Conservation (phyloP, 2,329 filamentous ascomycete species). For the Podosphaera fusca region DNA sequence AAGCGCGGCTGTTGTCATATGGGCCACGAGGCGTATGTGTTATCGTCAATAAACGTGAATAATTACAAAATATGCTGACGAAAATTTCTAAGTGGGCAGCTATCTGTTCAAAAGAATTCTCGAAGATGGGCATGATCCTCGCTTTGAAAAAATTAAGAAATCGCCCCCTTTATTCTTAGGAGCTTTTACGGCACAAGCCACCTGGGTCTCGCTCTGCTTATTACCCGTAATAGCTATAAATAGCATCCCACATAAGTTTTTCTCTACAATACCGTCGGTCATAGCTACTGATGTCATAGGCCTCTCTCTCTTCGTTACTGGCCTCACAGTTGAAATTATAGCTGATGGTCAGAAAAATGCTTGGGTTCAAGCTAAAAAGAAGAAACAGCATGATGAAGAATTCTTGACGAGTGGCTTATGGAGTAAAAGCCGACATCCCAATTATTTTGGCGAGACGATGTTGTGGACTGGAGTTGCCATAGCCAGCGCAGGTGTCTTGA, state of each 20-base stretch:
- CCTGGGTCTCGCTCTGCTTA: conserved; percentile 44
- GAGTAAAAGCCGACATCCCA: conserved; percentile 36
- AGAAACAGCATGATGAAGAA: conserved; percentile 42
- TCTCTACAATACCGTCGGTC: conserved; percentile 25
- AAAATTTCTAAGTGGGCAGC: conserved; percentile 27
- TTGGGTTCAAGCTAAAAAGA: conserved; percentile 37
- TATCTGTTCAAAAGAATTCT: conserved; percentile 41
- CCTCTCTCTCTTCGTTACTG: conserved; percentile 31
- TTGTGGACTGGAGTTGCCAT: conserved; percentile 47
- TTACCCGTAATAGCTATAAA: conserved; percentile 42
- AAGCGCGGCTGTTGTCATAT: conserved; percentile 32
- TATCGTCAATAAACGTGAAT: background rate
- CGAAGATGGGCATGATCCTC: conserved; percentile 32
- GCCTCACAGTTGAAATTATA: conserved; percentile 34
- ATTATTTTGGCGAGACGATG: conserved; percentile 50
- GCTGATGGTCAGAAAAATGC: conserved; percentile 40
- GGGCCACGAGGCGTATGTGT: conserved; percentile 33
- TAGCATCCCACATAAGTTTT: conserved; percentile 29
- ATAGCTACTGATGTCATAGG: conserved; percentile 32
- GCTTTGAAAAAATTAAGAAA: conserved; percentile 30
- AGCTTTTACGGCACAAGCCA: conserved; percentile 36
- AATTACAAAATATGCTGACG: background rate
- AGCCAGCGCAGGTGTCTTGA: conserved; percentile 30
- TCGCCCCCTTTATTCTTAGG: conserved; percentile 28
- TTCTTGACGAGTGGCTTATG: conserved; percentile 42